Evolutionary conservation across 805 yeast species (phyloP), one percentile per base, ranked within the genome.

Genomic region (Barnettozyma sucrosica): DNA sequence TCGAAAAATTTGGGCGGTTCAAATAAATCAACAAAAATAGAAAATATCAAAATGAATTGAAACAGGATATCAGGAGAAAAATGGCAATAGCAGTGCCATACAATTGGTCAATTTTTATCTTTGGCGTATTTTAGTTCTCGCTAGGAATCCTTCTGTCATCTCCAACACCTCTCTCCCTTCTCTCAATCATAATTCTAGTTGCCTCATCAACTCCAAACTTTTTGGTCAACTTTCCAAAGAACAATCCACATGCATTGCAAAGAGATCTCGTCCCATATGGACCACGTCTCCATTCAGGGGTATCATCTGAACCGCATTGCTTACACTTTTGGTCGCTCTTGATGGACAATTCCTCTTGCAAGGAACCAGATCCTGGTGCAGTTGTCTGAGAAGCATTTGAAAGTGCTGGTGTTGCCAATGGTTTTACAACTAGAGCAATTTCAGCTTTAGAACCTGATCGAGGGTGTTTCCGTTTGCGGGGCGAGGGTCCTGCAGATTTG

Each of bases 221-320:
- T 54, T 73, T 81, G 5, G 73, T 67, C 47, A 85, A 59, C 58
- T 85, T 85, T 14, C 84, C 73, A 59, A 76, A 83, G 57, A 81
- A 85, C 42, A 90, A 68, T 0, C 97, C 97, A 67, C 97, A 90
- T 0, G 97, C 97, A 64, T 47, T 47, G 18, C 50, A 47, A 5
- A 85, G 65, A 0, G 89, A 81, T 36, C 88, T 68, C 13, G 79
- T 76, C 2, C 92, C 93, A 46, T 76, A 75, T 2, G 95, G 92
- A 0, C 93, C 93, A 41, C 84, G 73, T 48, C 93, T 66, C 93
- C 95, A 85, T 63, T 90, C 97, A 0, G 97, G 97, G 0, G 96
- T 86, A 41, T 79, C 80, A 25, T 71, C 71, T 2, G 83, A 78
- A 0, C 83, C 82, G 67, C 97, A 89, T 55, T 89, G 96, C 32